Conservation (phyloP, 2,329 filamentous ascomycete genomes). For the Colletotrichum lentis region DNA sequence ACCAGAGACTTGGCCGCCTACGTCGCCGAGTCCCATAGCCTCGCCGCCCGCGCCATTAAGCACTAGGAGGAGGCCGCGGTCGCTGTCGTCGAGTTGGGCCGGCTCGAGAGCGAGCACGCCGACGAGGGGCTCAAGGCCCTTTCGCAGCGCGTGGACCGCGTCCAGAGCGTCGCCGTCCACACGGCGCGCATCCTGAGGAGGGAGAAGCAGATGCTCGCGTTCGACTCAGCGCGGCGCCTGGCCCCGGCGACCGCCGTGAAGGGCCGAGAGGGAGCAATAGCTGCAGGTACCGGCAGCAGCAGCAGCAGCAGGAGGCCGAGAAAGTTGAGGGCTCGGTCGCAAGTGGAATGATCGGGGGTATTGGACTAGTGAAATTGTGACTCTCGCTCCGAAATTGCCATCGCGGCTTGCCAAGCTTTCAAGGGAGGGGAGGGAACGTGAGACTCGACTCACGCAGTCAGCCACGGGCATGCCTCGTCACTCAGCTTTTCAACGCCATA, state of each 20-base stretch:
- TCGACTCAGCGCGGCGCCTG: neutral
- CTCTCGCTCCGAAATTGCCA: neutral
- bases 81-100: neutral
- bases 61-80: conserved; percentile 7
- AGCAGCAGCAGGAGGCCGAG: no score
- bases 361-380: neutral
- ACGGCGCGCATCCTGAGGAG: neutral
- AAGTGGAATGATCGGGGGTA: neutral
- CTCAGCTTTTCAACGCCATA: neutral
- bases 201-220: neutral
- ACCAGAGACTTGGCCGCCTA: neutral
- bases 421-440: neutral
- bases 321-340: no score
- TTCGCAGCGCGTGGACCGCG: neutral
- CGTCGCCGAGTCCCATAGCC: conserved; percentile 1
- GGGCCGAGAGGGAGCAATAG: no score
- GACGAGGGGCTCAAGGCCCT: neutral
- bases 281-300: no score
- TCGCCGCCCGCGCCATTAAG: neutral
- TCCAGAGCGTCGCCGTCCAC: neutral
- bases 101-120: conserved; percentile 1
- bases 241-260: neutral
- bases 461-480: neutral
- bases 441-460: neutral
- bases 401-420: neutral